Conservation (phyloP, 257 asterid genomes). For the Nicotiana sylvestris region DNA sequence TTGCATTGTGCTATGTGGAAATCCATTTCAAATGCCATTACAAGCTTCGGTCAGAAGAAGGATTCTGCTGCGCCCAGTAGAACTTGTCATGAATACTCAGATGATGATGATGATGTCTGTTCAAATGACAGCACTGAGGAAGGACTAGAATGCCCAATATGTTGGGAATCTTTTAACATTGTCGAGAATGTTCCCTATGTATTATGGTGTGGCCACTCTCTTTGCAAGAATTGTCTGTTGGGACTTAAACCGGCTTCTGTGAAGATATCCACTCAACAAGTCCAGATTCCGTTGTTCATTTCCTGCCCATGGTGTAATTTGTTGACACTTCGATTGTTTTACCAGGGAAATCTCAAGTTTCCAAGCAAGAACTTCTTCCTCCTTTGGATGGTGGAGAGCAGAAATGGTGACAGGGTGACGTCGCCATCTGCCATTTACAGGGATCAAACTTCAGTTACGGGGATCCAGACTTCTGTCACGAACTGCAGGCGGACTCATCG, state of each 20-base stretch:
- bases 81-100: conserved; percentile 46
- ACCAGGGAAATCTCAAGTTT: conserved; percentile 63
- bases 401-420: conserved; percentile 70
- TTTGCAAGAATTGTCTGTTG: conserved; percentile 78
- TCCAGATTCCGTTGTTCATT: conserved; percentile 66
- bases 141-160: conserved; percentile 90
- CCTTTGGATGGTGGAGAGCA: conserved; percentile 91
- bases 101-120: conserved; percentile 69
- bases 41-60: conserved; percentile 56
- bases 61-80: conserved; percentile 35
- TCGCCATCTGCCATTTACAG: conserved; percentile 38
- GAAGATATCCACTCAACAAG: conserved; percentile 61
- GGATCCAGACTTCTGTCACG: conserved; percentile 21
- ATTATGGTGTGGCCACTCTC: conserved; percentile 91
- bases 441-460: conserved; percentile 36
- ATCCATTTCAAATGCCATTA: conserved; percentile 56
- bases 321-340: conserved; percentile 65
- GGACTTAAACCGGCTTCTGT: conserved; percentile 64
- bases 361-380: conserved; percentile 87
- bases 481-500: conserved; percentile 39
- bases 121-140: conserved; percentile 67
- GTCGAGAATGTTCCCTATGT: conserved; percentile 92
- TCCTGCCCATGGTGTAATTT: conserved; percentile 93
- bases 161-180: conserved; percentile 90
- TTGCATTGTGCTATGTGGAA: conserved; percentile 59